Percentiles rank a stretch among this genome's conserved stretches.
Evolutionary conservation across 768 basidiomycete species (phyloP).

Genomic region (Polyporus arcularius): DNA sequence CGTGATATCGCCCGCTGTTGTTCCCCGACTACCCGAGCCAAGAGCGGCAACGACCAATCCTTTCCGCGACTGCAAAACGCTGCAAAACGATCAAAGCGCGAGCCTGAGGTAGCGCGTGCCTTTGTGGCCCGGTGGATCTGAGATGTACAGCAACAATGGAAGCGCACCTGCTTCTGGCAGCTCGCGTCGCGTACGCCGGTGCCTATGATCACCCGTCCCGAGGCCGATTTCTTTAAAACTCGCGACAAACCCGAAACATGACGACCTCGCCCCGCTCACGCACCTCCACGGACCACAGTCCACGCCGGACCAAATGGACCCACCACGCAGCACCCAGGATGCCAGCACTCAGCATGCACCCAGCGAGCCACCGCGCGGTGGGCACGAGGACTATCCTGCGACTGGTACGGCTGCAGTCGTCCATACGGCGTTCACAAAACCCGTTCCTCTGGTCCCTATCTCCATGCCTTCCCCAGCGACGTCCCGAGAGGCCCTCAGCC

Average conservation of each 20-base stretch:
- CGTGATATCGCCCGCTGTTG: too few species aligned
- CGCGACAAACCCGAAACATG: not conserved
- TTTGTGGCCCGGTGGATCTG: not conserved
- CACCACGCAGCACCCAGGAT: conserved; percentile 4
- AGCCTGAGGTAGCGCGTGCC: too few species aligned
- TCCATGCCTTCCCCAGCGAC: not conserved
- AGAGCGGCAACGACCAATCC: too few species aligned
- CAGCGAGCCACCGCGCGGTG: not conserved
- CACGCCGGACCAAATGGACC: not conserved
- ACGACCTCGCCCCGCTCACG: not conserved
- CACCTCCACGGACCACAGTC: not conserved
- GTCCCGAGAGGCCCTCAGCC: not conserved
- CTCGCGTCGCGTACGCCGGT: not conserved
- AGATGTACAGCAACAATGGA: not conserved
- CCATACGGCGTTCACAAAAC: conserved; percentile 12
- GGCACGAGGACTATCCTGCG: conserved; percentile 6
- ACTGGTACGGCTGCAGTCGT: not conserved
- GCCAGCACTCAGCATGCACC: not conserved
- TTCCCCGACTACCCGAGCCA: too few species aligned
- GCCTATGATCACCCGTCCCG: too few species aligned
- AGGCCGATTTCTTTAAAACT: too few species aligned
- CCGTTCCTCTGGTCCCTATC: conserved; percentile 8
- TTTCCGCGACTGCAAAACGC: too few species aligned
- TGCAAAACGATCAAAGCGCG: too few species aligned
- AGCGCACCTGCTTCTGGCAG: not conserved